Conservation (phyloP, 495 filamentous ascomycete genomes). For the Chaetomium cochliodes region DNA sequence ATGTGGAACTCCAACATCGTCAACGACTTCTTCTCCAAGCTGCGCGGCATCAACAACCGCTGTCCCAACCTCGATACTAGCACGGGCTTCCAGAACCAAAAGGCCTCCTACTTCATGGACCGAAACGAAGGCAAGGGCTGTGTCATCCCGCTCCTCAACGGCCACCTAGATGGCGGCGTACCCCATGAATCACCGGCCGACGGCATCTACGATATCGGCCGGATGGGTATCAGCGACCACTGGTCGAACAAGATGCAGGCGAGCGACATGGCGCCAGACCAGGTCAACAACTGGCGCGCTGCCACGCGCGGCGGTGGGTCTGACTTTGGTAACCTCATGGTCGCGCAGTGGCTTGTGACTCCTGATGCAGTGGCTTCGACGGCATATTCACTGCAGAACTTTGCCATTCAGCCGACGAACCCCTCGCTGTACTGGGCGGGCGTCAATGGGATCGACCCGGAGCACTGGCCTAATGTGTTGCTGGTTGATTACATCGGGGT, state of each 20-base stretch:
- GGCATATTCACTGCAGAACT: conserved; percentile 19
- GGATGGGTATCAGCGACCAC: conserved; percentile 22
- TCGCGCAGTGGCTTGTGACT: conserved; percentile 29
- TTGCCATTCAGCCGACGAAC: conserved; percentile 29
- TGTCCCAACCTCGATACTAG: conserved; percentile 26
- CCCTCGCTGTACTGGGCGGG: conserved; percentile 31
- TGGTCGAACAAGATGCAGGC: conserved; percentile 26
- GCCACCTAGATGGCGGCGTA: conserved; percentile 17
- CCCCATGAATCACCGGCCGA: conserved; percentile 22
- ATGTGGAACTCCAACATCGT: conserved; percentile 18
- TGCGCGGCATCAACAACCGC: conserved; percentile 26
- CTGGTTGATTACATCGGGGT: conserved; percentile 32
- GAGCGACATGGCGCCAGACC: conserved; percentile 23
- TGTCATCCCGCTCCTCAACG: conserved; percentile 27
- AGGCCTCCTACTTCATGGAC: conserved; percentile 27
- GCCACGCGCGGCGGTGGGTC: conserved; percentile 17
- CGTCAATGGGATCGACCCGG: conserved; percentile 29
- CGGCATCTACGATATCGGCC: conserved; percentile 25
- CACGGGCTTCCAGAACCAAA: conserved; percentile 26
- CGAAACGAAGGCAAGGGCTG: conserved; percentile 29
- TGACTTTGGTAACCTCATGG: conserved; percentile 22
- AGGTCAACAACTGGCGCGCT: conserved; percentile 19
- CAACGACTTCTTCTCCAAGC: conserved; percentile 28
- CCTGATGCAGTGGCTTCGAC: conserved; percentile 26
- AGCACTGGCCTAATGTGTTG: conserved; percentile 30